Percentiles rank a stretch among this genome's conserved stretches.
Conservation (phyloP, 768 basidiomycete species). For the Termitomyces sp. region DNA sequence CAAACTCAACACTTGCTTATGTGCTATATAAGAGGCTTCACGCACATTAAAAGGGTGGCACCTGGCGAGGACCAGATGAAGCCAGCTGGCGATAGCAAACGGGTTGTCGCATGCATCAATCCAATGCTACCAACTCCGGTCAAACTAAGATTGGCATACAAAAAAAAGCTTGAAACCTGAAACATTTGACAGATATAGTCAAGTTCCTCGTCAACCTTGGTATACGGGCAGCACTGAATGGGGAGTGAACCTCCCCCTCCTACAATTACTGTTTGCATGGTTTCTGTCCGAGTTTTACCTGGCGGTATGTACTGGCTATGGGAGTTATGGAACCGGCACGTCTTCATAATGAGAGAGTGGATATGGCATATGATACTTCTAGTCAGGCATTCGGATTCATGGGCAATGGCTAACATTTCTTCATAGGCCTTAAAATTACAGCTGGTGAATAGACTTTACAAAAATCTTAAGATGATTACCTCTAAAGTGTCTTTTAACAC, state of each 20-base stretch:
- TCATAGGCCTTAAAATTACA: neutral
- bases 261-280: neutral
- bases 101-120: neutral
- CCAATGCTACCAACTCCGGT: neutral
- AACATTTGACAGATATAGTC: neutral
- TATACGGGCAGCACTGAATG: neutral
- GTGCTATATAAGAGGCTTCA: no score
- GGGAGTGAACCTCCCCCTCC: neutral
- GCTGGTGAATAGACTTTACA: neutral
- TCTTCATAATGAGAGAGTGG: neutral
- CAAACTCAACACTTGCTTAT: neutral
- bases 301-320: neutral
- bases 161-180: neutral
- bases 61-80: neutral
- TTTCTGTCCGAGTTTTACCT: neutral
- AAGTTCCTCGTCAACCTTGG: neutral
- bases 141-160: neutral
- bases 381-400: neutral
- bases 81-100: neutral
- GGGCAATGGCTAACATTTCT: neutral
- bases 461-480: neutral
- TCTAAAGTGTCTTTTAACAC: neutral
- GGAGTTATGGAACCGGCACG: neutral
- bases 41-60: neutral
- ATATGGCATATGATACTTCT: neutral